Percentiles rank a stretch among this genome's conserved stretches.
phyloP scores from a whole-genome alignment of 2,329 filamentous ascomycete species.

The Fusarium sulawesiense region DNA sequence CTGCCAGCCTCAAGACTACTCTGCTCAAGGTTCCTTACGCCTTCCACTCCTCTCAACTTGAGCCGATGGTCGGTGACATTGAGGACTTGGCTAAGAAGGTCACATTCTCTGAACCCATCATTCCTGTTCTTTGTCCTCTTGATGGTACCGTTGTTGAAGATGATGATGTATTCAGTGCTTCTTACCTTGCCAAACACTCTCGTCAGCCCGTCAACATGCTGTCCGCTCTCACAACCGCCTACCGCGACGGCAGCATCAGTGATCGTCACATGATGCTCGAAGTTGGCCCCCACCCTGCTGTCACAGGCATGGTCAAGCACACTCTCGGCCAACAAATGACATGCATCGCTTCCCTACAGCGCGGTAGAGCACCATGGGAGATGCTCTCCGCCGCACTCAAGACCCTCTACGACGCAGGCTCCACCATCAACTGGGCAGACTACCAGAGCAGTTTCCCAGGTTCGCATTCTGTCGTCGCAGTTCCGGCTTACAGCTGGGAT shows the following conservation, averaged over 20 bases:
- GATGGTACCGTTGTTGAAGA: slow-evolving; percentile 25
- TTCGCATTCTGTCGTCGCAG: slow-evolving; percentile 59
- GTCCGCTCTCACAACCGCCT: slow-evolving; percentile 3
- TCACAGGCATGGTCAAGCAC: slow-evolving; percentile 35
- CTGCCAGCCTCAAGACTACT: slow-evolving; percentile 47
- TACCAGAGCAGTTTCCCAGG: slow-evolving; percentile 46
- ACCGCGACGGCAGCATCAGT: slow-evolving; percentile 1
- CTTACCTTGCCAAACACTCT: slow-evolving; percentile 30
- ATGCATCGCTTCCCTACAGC: slow-evolving; percentile 30
- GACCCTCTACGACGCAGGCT: slow-evolving; percentile 23
- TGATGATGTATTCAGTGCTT: slow-evolving; percentile 7
- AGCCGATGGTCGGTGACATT: slow-evolving; percentile 61
- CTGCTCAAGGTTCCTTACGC: slow-evolving; percentile 52
- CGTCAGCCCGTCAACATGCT: slow-evolving; percentile 37
- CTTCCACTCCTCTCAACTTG: slow-evolving; percentile 54
- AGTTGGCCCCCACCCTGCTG: slow-evolving; percentile 36
- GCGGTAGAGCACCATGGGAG: slow-evolving; percentile 19
- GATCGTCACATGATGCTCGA: slow-evolving; percentile 31
- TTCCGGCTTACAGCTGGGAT: slow-evolving; percentile 79
- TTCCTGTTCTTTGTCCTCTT: slow-evolving; percentile 28
- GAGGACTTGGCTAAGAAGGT: slow-evolving; percentile 42
- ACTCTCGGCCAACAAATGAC: slow-evolving; percentile 26
- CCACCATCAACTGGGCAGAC: slow-evolving; percentile 38
- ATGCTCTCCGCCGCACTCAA: slow-evolving; percentile 21
- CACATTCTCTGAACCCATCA: slow-evolving; percentile 1